Base-by-base conservation (phyloP, 2,329 filamentous ascomycete genomes). In the Fusarium metavorans region DNA sequence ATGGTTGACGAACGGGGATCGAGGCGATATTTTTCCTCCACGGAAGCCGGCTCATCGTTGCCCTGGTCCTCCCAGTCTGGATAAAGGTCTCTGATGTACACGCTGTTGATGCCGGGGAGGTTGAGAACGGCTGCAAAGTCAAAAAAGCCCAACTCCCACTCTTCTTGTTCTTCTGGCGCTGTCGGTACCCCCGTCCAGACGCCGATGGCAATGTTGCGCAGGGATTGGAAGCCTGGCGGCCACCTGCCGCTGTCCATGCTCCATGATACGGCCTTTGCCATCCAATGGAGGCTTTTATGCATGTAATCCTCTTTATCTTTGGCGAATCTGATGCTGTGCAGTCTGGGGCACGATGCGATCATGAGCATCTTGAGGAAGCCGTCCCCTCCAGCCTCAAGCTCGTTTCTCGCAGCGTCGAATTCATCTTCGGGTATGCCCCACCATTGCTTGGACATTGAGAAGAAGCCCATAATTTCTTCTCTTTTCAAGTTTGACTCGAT, bases 291-390 rank as follows among this genome's bases (percentile, higher is more conserved):
- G 18, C 54, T 59, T 0, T 4, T 45, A 2, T 64, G 68, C 3
- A 9, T 0, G 16, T 77, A 57, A 0, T 6, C 0, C 0, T 14
- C 30, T 27, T 52, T 50, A 8, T 70, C 67, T 3, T 48, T 48
- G 25, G 10, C 64, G 43, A 75, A 66, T 35, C 30, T 71, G 4
- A 76, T 20, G 43, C 41, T 75, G 30, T 58, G 43, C 14, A 73
- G 60, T 4, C 70, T 66, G 8, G 69, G 71, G 9, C 74, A 75
- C 5, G 50, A 73, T 6, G 60, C 67, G 16, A 77, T 54, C 20
- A 76, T 72, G 0, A 77, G 54, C 5, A 67, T 23, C 20, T 77
- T 77, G 18, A 77, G 50, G 23, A 69, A 76, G 0, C 43, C 72
- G 10, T 76, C 75, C 3, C 10, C 11, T 6, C 75, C 75, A 4